Percentiles rank a stretch among this genome's conserved stretches.
Evolutionary conservation across 2,329 filamentous ascomycete species (phyloP).

Genomic region (Fonsecaea multimorphosa): DNA sequence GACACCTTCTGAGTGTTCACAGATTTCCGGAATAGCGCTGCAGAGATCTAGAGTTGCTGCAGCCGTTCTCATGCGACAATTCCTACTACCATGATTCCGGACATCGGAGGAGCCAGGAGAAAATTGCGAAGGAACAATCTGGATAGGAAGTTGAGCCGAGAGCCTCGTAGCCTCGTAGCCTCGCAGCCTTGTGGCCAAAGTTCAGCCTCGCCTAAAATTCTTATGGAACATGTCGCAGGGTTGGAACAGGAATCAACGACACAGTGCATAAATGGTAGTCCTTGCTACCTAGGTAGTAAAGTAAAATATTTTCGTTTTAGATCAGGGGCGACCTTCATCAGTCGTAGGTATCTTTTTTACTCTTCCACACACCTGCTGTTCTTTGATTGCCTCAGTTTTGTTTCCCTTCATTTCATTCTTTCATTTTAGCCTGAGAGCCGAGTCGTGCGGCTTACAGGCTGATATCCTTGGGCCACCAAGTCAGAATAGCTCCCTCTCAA

Average conservation of each 20-base stretch:
- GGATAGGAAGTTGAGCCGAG: slow-evolving; percentile 13
- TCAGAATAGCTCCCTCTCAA: neutral
- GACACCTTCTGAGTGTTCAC: neutral
- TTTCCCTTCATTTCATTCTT: neutral
- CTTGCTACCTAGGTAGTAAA: neutral
- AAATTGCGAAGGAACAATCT: neutral
- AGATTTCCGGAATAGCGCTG: neutral
- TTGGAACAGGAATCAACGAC: too few species aligned
- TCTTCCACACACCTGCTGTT: neutral
- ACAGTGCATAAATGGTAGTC: neutral
- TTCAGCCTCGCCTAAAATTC: too few species aligned
- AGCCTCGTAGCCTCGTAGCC: neutral
- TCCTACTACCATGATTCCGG: neutral
- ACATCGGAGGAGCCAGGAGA: slow-evolving; percentile 5
- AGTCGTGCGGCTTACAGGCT: neutral
- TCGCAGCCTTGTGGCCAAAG: neutral
- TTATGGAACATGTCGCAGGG: too few species aligned
- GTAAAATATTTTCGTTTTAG: neutral
- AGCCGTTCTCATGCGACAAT: neutral
- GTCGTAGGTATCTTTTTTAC: neutral
- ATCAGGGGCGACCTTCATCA: neutral
- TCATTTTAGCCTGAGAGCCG: neutral
- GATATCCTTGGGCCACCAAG: neutral
- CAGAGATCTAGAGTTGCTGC: neutral
- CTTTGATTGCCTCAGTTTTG: neutral